Percentiles rank a stretch among this genome's conserved stretches.
Evolutionary conservation across 73 alveolate species (phyloP).

Genomic region (Loxodes magnus): DNA sequence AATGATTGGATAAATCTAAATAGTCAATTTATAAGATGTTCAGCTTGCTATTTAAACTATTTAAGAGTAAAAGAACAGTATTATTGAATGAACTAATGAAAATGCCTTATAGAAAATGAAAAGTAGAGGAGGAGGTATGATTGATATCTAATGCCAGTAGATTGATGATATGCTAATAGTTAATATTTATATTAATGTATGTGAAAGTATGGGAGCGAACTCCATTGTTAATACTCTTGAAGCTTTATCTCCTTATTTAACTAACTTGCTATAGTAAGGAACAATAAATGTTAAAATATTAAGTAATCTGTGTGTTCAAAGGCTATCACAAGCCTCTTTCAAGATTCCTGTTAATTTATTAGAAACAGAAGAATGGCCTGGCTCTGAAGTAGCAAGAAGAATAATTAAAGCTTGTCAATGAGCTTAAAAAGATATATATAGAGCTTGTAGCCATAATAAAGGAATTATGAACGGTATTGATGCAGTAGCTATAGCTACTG

Average conservation of each 20-base stretch:
- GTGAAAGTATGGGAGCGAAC: constrained; percentile 97
- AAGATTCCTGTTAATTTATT: constrained; percentile 61
- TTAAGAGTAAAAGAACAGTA: constrained; percentile 49
- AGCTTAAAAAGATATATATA: constrained; percentile 70
- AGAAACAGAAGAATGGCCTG: constrained; percentile 63
- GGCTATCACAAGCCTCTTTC: constrained; percentile 74
- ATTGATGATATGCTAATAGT: constrained; percentile 13
- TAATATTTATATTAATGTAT: constrained; percentile 82
- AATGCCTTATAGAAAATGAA: constrained; percentile 80
- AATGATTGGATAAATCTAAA: constrained; percentile 87
- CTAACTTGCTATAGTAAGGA: constrained; percentile 47
- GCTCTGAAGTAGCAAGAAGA: constrained; percentile 75
- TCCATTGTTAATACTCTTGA: constrained; percentile 85
- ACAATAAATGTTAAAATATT: constrained; percentile 80
- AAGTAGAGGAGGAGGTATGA: constrained; percentile 96
- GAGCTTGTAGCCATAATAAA: constrained; percentile 96
- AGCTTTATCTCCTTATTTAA: constrained; percentile 56
- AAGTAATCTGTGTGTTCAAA: constrained; percentile 78
- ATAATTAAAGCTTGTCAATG: constrained; percentile 81
- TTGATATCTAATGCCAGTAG: constrained; percentile 52
- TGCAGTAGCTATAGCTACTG: constrained; percentile 96
- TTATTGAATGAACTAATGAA: constrained; percentile 72
- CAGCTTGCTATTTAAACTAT: constrained; percentile 36
- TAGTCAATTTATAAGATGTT: constrained; percentile 49
- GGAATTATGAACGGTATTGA: constrained; percentile 98